Conservation (phyloP, 371 early-diverging fungal genomes). For the Syncephalis fuscata region DNA sequence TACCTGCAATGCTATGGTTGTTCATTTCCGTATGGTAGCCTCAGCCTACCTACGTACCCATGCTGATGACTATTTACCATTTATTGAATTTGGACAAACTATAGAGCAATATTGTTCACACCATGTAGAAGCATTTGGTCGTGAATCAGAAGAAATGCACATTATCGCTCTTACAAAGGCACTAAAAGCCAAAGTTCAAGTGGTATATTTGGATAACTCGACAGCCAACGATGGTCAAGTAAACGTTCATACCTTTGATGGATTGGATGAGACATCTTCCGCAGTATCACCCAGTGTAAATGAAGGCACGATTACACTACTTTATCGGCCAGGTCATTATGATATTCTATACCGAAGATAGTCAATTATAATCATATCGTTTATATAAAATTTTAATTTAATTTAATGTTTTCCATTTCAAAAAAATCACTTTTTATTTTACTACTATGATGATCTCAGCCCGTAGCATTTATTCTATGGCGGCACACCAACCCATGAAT, state of each 20-base stretch:
- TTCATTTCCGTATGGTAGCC: slow-evolving; percentile 41
- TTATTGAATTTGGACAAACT: slow-evolving; percentile 33
- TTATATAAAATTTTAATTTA: too few relatives aligned
- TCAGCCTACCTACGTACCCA: slow-evolving; percentile 46
- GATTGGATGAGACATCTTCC: slow-evolving; percentile 2
- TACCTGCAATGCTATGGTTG: slow-evolving; percentile 45
- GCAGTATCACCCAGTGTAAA: too few relatives aligned
- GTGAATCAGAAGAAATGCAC: slow-evolving; percentile 52
- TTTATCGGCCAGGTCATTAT: slow-evolving; percentile 38
- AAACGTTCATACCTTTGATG: slow-evolving; percentile 28
- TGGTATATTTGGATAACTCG: slow-evolving; percentile 46
- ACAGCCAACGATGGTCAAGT: slow-evolving; percentile 17
- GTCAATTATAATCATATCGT: neutral
- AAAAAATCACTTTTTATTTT: too few relatives aligned
- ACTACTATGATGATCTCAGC: too few relatives aligned
- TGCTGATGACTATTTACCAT: slow-evolving; percentile 45
- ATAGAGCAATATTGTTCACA: slow-evolving; percentile 44
- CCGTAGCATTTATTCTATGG: too few relatives aligned
- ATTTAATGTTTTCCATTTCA: too few relatives aligned
- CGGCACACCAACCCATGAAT: too few relatives aligned
- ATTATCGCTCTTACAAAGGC: slow-evolving; percentile 43
- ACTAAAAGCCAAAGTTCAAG: slow-evolving; percentile 30
- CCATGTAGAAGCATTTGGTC: slow-evolving; percentile 52
- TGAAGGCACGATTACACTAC: slow-evolving; percentile 17
- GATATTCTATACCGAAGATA: slow-evolving; percentile 35